Evolutionary conservation across 192 early-diverging fungal species (phyloP), one percentile per base, ranked within the genome.

Genomic region (Coemansia sp.): DNA sequence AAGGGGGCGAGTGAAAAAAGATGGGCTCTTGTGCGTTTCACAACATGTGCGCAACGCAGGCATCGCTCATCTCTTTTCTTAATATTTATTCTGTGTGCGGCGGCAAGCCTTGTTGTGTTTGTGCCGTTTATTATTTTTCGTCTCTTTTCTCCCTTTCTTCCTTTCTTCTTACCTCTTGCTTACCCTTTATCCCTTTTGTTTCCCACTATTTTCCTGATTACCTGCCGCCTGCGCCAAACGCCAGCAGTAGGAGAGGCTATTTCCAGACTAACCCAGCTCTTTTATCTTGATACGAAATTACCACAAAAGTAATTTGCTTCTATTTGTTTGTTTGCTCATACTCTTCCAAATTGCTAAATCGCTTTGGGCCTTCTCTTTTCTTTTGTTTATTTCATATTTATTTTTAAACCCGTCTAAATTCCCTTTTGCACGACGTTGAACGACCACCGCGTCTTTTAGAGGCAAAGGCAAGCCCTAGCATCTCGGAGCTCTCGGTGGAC

Each of bases 401-500:
- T n/a, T 10, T 63, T 51, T 26, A 53, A 26, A 16, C 51, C 4
- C 53, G 39, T 53, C 35, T 43, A 48, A 30, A 59, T 36, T 62
- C 35, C 18, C 51, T 38, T 21, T 24, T 21, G 39, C 41, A 26
- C 52, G 52, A 24, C 56, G 7, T 61, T n/a, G 21, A 38, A 38
- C 24, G 16, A 24, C 67, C 36, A n/a, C 23, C 57, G 60, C 61
- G 61, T 30, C 55, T 58, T 49, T 59, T 62, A 34, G 66, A 72
- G 49, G 51, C 64, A 41, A 48, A 41, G 23, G 64, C 62, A 14
- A 82, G 80, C 53, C 80, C 80, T 48, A 65, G 71, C 75, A 69
- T 73, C 68, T 82, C 80, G 51, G 75, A 77, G 52, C 69, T 82
- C 43, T 82, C 80, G 52, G 70, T 82, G 35, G 80, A 82, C 67